A percentile compares a stretch with the other conserved stretches of the same genome.
Evolutionary conservation across 352 stramenopile species (phyloP).

Genomic region (Globisporangium mamillatum): DNA sequence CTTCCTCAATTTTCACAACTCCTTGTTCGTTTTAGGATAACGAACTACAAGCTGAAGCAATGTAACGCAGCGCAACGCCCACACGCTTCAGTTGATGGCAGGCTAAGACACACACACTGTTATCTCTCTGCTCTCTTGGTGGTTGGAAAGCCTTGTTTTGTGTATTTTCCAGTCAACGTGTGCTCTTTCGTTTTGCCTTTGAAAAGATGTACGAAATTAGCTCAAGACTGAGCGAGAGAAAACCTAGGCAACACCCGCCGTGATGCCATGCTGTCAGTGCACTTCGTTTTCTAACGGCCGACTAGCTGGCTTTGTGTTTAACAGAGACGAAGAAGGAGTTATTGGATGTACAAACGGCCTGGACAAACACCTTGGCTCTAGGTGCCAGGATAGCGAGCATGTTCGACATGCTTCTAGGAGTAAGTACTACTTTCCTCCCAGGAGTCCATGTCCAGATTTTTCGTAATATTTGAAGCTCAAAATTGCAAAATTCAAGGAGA

Average conservation of each 20-base stretch:
- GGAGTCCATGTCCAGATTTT: neutral
- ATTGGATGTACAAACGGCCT: neutral
- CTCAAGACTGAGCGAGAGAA: neutral
- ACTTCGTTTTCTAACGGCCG: neutral
- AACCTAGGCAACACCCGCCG: neutral
- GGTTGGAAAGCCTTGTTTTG: neutral
- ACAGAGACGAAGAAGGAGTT: neutral
- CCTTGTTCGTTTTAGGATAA: neutral
- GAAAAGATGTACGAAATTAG: neutral
- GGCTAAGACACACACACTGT: too few relatives aligned
- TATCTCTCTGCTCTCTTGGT: too few relatives aligned
- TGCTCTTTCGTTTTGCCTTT: neutral
- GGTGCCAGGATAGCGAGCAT: neutral
- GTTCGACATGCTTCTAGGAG: neutral
- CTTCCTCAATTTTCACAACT: neutral
- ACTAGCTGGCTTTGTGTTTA: neutral
- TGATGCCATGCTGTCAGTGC: conserved; percentile 5
- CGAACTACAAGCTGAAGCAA: neutral
- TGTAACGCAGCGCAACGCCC: too few relatives aligned
- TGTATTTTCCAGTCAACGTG: neutral
- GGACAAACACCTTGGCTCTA: too few relatives aligned
- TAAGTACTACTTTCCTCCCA: neutral
- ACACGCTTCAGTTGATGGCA: too few relatives aligned
- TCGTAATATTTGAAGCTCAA: neutral
- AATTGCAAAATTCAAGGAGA: neutral